phyloP scores from a whole-genome alignment of 352 stramenopile species.

The Pythium dissimile region DNA sequence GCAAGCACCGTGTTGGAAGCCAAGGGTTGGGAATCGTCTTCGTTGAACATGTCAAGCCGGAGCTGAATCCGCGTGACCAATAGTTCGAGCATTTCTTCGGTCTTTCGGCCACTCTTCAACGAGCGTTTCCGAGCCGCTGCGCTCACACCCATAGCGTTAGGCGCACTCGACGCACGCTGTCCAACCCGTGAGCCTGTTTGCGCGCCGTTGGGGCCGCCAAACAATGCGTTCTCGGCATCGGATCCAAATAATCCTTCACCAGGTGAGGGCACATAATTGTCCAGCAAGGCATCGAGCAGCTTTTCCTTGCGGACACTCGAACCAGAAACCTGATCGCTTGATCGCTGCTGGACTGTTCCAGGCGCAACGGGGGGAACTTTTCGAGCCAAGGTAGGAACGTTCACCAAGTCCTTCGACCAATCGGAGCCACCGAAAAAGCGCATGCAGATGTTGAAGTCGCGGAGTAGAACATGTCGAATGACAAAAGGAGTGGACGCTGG shows the following conservation, averaged over 20 bases:
- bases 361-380: neutral
- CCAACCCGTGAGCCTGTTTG: conserved; percentile 32
- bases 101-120: conserved; percentile 78
- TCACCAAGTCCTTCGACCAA: conserved; percentile 58
- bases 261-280: conserved; percentile 78
- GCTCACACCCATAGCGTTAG: neutral
- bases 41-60: conserved; percentile 82
- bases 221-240: conserved; percentile 33
- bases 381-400: conserved; percentile 25
- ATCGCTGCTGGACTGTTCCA: conserved; percentile 4
- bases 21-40: conserved; percentile 66
- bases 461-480: conserved; percentile 74
- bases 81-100: conserved; percentile 87
- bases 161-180: neutral
- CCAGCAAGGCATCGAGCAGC: conserved; percentile 70
- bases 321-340: neutral
- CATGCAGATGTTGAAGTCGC: conserved; percentile 87
- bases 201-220: conserved; percentile 35
- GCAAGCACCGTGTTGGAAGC: conserved; percentile 74
- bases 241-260: conserved; percentile 48
- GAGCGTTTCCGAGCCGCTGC: conserved; percentile 39
- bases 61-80: conserved; percentile 76
- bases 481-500: conserved; percentile 52
- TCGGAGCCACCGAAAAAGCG: conserved; percentile 85
- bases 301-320: conserved; percentile 52